Evolutionary conservation across 2,329 filamentous ascomycete genomes (phyloP), one percentile per base, ranked within the genome.

Genomic region (Arachnomyces sp.): DNA sequence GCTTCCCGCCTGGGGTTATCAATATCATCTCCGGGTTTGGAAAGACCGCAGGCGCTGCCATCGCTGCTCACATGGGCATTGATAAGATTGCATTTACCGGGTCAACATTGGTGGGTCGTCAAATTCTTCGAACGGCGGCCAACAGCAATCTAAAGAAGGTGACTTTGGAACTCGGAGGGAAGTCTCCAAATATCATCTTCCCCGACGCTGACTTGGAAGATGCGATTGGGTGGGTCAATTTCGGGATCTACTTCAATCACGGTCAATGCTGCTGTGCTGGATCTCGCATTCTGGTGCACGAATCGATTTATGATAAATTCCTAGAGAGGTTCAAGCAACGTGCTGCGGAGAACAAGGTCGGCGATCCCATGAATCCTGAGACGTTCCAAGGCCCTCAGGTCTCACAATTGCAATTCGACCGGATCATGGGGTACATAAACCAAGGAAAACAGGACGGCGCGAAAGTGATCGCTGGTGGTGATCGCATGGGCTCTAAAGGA

Each of bases 341-440:
- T 40, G 82, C 84, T 35, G 54, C 68, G 52, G 59, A 75, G 66
- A 90, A 89, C 74, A 74, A 78, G 56, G 81, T 90, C 52, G 86
- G 85, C 52, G 83, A 92, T 71, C 86, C 86, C 48, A 89, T 89
- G 74, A 67, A 75, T 52, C 60, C 74, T 52, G 75, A 83, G 47
- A 89, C 84, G 49, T 90, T 89, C 83, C 85, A 90, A 69, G 86
- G 86, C 36, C 86, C 86, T 29, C 85, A 89, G 68, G 80, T 90
- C 57, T 86, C 81, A 49, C 73, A 89, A 68, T 68, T 88, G 36
- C 86, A 92, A 67, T 90, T 83, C 57, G 85, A 90, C 71, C 82
- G 84, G 52, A 86, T 90, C 70, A 89, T 90, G 86, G 73, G 55
- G 45, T 62, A 59, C 66, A 82, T 82, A 56, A 66, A 89, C 62